Percentiles rank a stretch among this genome's conserved stretches.
These are phyloP conservation scores for Candida adriatica DNA, from an alignment of 805 yeast genomes.

Conservation along the genomic window DNA sequence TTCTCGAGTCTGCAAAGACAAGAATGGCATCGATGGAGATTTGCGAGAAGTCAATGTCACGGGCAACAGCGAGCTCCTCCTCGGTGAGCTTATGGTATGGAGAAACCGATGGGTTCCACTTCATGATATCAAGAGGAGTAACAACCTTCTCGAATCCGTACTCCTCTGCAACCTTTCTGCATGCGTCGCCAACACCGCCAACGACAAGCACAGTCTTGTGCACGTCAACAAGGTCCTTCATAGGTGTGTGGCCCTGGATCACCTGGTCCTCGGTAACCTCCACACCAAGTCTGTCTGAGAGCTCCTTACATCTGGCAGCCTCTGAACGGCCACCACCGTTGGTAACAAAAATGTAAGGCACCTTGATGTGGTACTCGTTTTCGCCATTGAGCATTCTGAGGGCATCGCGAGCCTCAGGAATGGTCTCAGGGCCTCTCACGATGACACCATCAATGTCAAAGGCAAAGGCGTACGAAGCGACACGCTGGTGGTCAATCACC, in stretches of 20 bases:
- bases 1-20: conserved; percentile 87
- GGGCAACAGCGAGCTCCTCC: conserved; percentile 52
- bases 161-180: conserved; percentile 73
- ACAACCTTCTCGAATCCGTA: conserved; percentile 82
- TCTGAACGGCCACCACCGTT: conserved; percentile 93
- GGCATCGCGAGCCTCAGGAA: conserved; percentile 75
- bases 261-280: conserved; percentile 70
- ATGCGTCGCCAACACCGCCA: conserved; percentile 83
- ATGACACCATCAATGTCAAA: conserved; percentile 92
- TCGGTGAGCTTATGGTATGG: conserved; percentile 77
- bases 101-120: conserved; percentile 81
- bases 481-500: conserved; percentile 61
- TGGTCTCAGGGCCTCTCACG: conserved; percentile 76
- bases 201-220: conserved; percentile 75
- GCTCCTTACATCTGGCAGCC: conserved; percentile 61
- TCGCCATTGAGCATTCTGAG: conserved; percentile 67
- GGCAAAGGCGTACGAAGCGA: conserved; percentile 82
- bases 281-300: conserved; percentile 52
- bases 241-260: conserved; percentile 91
- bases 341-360: conserved; percentile 81
- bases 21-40: conserved; percentile 70
- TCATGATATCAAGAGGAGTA: conserved; percentile 75
- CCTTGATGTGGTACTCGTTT: conserved; percentile 68
- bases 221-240: conserved; percentile 68
- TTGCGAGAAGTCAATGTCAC: conserved; percentile 57